Conservation (phyloP, 768 basidiomycete species). For the Boletus vermiculosoides region DNA sequence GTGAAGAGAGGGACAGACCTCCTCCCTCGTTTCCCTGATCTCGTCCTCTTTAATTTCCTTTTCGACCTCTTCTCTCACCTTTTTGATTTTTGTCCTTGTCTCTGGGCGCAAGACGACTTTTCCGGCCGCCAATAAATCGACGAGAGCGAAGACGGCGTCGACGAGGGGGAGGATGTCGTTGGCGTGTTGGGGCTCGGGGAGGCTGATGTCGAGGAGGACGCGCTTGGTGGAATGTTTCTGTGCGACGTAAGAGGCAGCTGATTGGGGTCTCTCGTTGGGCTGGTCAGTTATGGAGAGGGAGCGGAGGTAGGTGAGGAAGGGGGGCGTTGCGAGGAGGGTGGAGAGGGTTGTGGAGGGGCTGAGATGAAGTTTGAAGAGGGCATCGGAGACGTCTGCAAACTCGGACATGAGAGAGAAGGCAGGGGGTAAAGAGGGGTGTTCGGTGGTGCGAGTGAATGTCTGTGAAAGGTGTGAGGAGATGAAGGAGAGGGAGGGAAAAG, state of each 20-base stretch:
- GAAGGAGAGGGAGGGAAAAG: neutral
- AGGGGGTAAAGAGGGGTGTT: slow-evolving; percentile 58
- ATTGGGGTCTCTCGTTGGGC: slow-evolving; percentile 64
- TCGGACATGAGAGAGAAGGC: slow-evolving; percentile 80
- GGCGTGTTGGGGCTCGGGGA: slow-evolving; percentile 50
- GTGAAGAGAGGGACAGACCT: slow-evolving; percentile 39
- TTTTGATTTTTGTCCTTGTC: slow-evolving; percentile 74
- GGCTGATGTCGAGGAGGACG: slow-evolving; percentile 63
- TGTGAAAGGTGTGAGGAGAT: slow-evolving; percentile 29
- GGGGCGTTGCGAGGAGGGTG: slow-evolving; percentile 60
- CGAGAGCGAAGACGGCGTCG: slow-evolving; percentile 65
- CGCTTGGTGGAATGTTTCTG: slow-evolving; percentile 56
- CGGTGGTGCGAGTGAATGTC: slow-evolving; percentile 82
- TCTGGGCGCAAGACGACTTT: slow-evolving; percentile 71
- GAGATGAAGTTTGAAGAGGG: slow-evolving; percentile 54
- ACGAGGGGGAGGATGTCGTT: slow-evolving; percentile 56
- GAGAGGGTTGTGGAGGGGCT: slow-evolving; percentile 47
- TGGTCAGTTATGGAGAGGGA: slow-evolving; percentile 90
- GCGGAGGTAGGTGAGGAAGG: slow-evolving; percentile 73
- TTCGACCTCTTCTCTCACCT: slow-evolving; percentile 68
- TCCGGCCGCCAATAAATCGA: slow-evolving; percentile 56
- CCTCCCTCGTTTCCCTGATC: slow-evolving; percentile 66
- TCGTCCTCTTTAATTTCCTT: slow-evolving; percentile 67
- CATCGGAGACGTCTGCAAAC: slow-evolving; percentile 82
- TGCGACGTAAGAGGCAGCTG: slow-evolving; percentile 47